phyloP scores from a whole-genome alignment of 202 grass and related monocot genomes.

The Dendrocalamus latiflorus region DNA sequence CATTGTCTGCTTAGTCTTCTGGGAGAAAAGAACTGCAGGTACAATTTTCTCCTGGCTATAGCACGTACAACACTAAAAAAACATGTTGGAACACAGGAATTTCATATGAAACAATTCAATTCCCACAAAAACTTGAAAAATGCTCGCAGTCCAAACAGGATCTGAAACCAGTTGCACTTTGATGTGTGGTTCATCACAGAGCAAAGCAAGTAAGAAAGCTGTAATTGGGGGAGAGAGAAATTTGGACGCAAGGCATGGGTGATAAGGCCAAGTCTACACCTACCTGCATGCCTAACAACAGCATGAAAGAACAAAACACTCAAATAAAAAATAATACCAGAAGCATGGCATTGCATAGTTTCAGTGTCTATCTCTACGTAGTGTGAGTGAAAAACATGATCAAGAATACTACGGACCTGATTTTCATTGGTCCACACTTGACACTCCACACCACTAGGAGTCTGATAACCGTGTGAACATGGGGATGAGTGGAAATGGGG shows the following conservation, averaged over 20 bases:
- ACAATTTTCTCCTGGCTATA: not conserved
- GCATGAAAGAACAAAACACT: not conserved
- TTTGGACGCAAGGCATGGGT: not conserved
- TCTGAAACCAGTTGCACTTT: too few species aligned
- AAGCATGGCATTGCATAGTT: not conserved
- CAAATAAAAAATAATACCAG: not conserved
- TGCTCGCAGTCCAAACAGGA: too few species aligned
- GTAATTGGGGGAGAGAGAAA: not conserved
- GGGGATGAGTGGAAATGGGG: not conserved
- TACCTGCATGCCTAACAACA: not conserved
- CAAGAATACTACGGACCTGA: not conserved
- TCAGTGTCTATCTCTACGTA: not conserved
- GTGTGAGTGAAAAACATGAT: not conserved
- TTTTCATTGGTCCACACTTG: not conserved
- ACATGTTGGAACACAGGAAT: too few species aligned
- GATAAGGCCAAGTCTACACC: not conserved
- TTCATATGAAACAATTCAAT: too few species aligned
- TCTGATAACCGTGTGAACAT: not conserved
- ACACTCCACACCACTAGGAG: not conserved
- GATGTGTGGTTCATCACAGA: not conserved
- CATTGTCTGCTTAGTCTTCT: not conserved
- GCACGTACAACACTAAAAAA: not conserved
- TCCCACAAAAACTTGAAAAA: too few species aligned
- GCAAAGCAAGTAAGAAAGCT: not conserved
- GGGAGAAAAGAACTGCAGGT: not conserved